Evolutionary conservation across 768 basidiomycete species (phyloP).

Genomic region (Clitopilus hobsonii): DNA sequence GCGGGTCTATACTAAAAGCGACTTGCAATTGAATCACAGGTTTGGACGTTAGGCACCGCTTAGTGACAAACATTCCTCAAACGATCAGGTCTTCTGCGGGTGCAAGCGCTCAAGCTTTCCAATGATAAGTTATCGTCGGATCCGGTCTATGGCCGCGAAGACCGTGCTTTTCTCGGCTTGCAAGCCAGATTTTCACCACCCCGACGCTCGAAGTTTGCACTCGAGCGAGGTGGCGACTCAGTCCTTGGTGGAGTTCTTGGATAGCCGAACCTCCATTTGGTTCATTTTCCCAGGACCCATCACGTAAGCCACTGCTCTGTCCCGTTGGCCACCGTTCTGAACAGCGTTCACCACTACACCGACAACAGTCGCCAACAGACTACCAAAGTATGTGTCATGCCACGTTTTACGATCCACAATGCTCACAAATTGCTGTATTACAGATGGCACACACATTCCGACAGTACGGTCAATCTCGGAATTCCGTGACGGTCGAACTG

Average conservation of each 20-base stretch:
- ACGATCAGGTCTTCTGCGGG: neutral
- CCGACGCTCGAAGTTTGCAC: neutral
- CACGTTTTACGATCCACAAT: neutral
- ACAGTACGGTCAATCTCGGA: conserved; percentile 45
- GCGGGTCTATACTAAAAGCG: neutral
- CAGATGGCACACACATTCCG: conserved; percentile 58
- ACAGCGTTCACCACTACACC: conserved; percentile 1
- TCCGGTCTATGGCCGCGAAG: neutral
- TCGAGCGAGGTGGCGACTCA: neutral
- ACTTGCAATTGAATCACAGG: neutral
- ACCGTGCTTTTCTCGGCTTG: neutral
- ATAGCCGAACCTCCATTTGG: neutral
- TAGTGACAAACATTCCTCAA: neutral
- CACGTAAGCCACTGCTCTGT: neutral
- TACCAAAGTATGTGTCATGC: neutral
- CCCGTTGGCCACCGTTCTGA: neutral
- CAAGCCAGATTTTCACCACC: neutral
- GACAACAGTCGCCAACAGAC: neutral
- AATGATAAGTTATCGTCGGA: neutral
- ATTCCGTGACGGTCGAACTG: conserved; percentile 22
- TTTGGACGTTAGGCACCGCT: neutral
- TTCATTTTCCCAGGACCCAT: neutral
- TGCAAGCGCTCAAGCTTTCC: neutral
- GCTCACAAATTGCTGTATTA: conserved; percentile 1
- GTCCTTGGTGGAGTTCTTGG: neutral